Base-by-base conservation (phyloP, 768 basidiomycete species). In the Boletales sp. region DNA sequence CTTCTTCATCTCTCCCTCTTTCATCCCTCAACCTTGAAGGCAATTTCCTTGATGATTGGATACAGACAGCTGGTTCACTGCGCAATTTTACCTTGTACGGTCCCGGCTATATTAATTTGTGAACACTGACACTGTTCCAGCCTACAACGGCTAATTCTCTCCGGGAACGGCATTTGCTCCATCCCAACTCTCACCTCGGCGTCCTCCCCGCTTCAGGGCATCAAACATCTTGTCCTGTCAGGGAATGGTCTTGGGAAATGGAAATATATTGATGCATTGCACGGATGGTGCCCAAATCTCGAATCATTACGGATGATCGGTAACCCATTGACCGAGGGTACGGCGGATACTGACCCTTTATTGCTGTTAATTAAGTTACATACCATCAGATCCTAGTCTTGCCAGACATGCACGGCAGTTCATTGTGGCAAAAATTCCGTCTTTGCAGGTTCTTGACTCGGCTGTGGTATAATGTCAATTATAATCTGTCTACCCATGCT, bases 231-330 rank as follows among this genome's bases (percentile, higher is more conserved):
- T 14, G 81, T 82, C 5, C 67, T 94, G 47, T 80, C 84, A 38
- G 70, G 68, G 50, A 93, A 91, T 63, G 61, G 57, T 3, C 65
- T 94, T 37, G 52, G 63, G 14, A 53, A 72, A 17, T 92, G 88
- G 90, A 52, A 59, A 40, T 77, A 76, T 53, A 67, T 93, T 41
- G 86, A 92, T 64, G 75, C 77, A 2, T 63, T 94, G 39, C 70
- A 77, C 17, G 61, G 56, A 15, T 92, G 90, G 89, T 82, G 83
- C 56, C 90, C 90, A 14, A 50, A 63, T 46, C 71, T 94, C 11
- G 73, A 82, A 59, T 76, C 76, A 14, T 72, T 93, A 34, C 75
- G 79, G 40, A 56, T 90, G 51, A 69, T 67, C 39, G 80, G 80
- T 35, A 92, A 88, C 58, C 83, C 88, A 8, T 63, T 93, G 35